Evolutionary conservation across 2,329 filamentous ascomycete genomes (phyloP).

Genomic region (Clonostachys sp.): DNA sequence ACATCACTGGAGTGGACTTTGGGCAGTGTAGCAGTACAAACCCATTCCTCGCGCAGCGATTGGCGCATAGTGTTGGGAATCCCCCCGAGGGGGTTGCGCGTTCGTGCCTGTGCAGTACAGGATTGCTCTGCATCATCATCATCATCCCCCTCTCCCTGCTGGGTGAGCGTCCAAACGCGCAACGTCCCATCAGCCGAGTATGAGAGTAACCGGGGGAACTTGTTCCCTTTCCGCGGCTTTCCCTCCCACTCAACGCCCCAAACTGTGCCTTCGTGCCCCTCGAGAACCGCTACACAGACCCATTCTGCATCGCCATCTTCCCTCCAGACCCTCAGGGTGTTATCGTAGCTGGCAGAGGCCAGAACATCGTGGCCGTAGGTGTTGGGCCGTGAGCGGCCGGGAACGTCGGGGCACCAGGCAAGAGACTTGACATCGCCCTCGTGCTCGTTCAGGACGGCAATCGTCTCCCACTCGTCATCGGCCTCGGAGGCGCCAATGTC

Average conservation of each 20-base stretch:
- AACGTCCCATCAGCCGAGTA: constrained; percentile 81
- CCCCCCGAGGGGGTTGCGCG: constrained; percentile 42
- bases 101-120: constrained; percentile 13
- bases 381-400: constrained; percentile 33
- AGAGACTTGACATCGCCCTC: constrained; percentile 94
- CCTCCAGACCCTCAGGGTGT: constrained; percentile 82
- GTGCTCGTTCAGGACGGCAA: constrained; percentile 92
- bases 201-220: constrained; percentile 65
- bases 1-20: constrained; percentile 67
- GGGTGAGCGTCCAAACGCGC: constrained; percentile 70
- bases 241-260: constrained; percentile 80
- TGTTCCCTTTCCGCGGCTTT: constrained; percentile 25
- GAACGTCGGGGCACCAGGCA: constrained; percentile 76
- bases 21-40: constrained; percentile 72
- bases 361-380: constrained; percentile 65
- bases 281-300: constrained; percentile 79
- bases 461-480: constrained; percentile 94
- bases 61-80: constrained; percentile 90
- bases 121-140: constrained; percentile 12
- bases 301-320: constrained; percentile 89
- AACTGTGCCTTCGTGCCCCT: constrained; percentile 80
- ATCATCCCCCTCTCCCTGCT: constrained; percentile 40
- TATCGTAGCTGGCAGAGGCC: constrained; percentile 90
- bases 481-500: constrained; percentile 69
- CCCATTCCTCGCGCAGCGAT: constrained; percentile 77